A percentile compares a stretch with the other conserved stretches of the same genome.
Conservation (phyloP, 129 eudicot species). For the Ambrosia trifida region DNA sequence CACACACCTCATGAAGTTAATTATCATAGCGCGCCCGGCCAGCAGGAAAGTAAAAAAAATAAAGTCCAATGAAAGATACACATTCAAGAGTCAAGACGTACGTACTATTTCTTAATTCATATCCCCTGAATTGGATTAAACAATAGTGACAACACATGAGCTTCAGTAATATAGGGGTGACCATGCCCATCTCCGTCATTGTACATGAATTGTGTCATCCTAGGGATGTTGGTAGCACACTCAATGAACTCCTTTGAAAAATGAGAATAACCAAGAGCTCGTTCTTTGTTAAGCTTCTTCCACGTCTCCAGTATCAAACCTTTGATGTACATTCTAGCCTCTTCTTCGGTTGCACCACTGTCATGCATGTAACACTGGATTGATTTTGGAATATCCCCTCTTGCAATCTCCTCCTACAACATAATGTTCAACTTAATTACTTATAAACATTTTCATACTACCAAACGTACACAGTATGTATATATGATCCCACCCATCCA, state of each 20-base stretch:
- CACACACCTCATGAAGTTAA: no score
- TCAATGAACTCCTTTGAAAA: slow-evolving; percentile 15
- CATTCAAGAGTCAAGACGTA: no score
- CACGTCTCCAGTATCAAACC: slow-evolving; percentile 23
- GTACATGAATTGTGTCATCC: slow-evolving; percentile 22
- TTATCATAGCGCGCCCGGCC: no score
- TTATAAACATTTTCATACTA: no score
- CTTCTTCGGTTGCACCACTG: slow-evolving; percentile 35
- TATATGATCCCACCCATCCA: no score
- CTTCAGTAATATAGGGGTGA: slow-evolving; percentile 6
- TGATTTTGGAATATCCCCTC: slow-evolving; percentile 51
- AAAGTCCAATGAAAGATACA: slow-evolving; percentile 3
- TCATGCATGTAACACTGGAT: slow-evolving; percentile 50
- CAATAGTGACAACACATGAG: slow-evolving; percentile 4
- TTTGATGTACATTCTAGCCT: slow-evolving; percentile 26
- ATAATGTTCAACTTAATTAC: neutral
- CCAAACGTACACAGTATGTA: no score
- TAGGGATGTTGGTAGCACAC: slow-evolving; percentile 15
- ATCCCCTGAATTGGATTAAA: slow-evolving; percentile 19
- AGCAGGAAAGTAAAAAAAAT: no score
- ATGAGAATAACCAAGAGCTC: neutral
- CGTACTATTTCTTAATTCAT: neutral
- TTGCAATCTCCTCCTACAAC: slow-evolving; percentile 40
- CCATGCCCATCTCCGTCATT: slow-evolving; percentile 24
- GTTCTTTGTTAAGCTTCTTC: slow-evolving; percentile 28